Evolutionary conservation across 768 basidiomycete species (phyloP).

Genomic region (Auricularia sp.): DNA sequence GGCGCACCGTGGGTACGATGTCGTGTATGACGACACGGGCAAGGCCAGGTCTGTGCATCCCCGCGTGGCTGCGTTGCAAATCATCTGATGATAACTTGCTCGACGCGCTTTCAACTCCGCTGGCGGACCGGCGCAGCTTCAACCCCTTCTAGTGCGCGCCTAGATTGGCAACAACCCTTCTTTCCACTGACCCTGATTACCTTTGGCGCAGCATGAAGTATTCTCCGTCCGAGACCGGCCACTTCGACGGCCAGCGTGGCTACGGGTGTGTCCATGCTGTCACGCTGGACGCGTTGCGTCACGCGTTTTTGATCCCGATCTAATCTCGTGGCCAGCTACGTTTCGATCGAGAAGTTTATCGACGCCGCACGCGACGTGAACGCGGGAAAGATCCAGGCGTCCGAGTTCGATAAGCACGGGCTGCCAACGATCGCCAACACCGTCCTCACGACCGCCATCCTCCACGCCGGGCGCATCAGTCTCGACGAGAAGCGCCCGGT

Average conservation of each 20-base stretch:
- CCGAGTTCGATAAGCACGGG: slow-evolving; percentile 68
- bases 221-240: slow-evolving; percentile 80
- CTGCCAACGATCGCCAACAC: slow-evolving; percentile 87
- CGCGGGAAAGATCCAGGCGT: slow-evolving; percentile 51
- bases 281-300: background rate
- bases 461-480: slow-evolving; percentile 83
- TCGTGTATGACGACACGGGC: slow-evolving; percentile 76
- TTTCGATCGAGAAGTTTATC: slow-evolving; percentile 88
- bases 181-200: slow-evolving; percentile 1
- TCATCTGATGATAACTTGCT: background rate
- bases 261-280: slow-evolving; percentile 44
- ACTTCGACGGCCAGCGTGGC: slow-evolving; percentile 90
- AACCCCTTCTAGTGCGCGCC: slow-evolving; percentile 81
- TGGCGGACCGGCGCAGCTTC: slow-evolving; percentile 26
- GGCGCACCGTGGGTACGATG: slow-evolving; percentile 87
- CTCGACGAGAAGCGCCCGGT: slow-evolving; percentile 85
- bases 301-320: background rate
- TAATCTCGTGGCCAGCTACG: slow-evolving; percentile 25
- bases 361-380: slow-evolving; percentile 76
- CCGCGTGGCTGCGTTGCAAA: background rate
- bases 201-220: slow-evolving; percentile 71
- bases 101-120: background rate
- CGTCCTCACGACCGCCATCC: slow-evolving; percentile 75
- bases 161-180: slow-evolving; percentile 3
- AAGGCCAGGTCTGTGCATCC: slow-evolving; percentile 28